phyloP scores from a whole-genome alignment of 768 basidiomycete genomes.

The Lepiota venenata region DNA sequence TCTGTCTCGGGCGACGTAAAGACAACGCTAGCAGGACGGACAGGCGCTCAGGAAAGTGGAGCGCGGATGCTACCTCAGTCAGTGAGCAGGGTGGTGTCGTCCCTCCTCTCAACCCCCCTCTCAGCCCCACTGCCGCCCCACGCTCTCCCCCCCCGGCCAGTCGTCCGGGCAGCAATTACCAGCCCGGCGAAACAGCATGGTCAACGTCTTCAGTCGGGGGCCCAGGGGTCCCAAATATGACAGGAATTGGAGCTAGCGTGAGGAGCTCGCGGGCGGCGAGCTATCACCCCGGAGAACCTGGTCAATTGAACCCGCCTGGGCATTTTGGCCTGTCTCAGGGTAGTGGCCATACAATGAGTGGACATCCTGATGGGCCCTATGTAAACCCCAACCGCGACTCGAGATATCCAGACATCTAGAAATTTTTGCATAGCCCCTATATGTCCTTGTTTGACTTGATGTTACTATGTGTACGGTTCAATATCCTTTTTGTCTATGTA shows the following conservation, averaged over 20 bases:
- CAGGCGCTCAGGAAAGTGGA: slow-evolving; percentile 1
- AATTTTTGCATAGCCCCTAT: too few relatives aligned
- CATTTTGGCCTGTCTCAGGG: slow-evolving; percentile 4
- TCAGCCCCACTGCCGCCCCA: neutral
- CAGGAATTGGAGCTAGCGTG: slow-evolving; percentile 8
- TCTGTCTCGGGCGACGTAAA: neutral
- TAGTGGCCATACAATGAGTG: neutral
- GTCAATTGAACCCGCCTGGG: neutral
- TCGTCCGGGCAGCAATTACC: slow-evolving; percentile 7
- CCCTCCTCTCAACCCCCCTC: neutral
- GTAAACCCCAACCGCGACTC: neutral
- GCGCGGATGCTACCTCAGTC: neutral
- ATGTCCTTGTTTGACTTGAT: too few relatives aligned
- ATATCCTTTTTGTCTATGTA: too few relatives aligned
- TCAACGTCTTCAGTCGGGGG: slow-evolving; percentile 10
- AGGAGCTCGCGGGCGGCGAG: slow-evolving; percentile 5
- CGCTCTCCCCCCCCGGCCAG: slow-evolving; percentile 1
- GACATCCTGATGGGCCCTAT: neutral
- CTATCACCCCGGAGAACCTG: slow-evolving; percentile 4
- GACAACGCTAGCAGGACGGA: neutral
- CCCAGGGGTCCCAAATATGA: slow-evolving; percentile 10
- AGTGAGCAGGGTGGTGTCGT: neutral
- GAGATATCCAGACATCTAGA: neutral
- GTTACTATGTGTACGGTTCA: too few relatives aligned
- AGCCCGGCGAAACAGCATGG: slow-evolving; percentile 4